Evolutionary conservation across 2,329 filamentous ascomycete species (phyloP).

Genomic region (Diaporthe vaccinii): DNA sequence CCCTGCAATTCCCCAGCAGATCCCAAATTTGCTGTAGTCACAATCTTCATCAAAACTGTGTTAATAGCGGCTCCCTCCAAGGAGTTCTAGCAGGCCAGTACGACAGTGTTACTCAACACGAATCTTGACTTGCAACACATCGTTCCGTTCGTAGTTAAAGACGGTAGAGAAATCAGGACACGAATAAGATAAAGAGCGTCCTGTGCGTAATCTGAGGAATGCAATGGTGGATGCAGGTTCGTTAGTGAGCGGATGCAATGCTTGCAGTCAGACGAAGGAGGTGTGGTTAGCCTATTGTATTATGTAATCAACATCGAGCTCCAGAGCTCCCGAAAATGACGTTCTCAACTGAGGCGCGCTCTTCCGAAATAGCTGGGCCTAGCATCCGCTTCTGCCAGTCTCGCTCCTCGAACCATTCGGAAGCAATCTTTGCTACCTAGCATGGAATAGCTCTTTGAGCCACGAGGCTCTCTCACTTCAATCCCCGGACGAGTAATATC

Average conservation of each 20-base stretch:
- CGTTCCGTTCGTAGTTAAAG: not conserved
- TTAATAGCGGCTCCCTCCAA: not conserved
- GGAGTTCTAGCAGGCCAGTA: not conserved
- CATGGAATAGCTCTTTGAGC: conserved; percentile 28
- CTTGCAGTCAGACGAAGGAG: not conserved
- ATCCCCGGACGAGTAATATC: not conserved
- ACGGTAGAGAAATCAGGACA: not conserved
- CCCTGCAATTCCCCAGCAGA: not conserved
- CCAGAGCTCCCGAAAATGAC: conserved; percentile 29
- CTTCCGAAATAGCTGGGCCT: not conserved
- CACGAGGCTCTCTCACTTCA: conserved; percentile 30
- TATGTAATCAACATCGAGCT: conserved; percentile 11
- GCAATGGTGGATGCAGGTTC: no score
- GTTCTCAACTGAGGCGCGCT: not conserved
- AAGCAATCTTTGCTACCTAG: not conserved
- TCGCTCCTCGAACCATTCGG: not conserved
- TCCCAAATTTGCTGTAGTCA: not conserved
- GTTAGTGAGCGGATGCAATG: not conserved
- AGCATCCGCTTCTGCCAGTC: not conserved
- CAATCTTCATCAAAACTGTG: not conserved
- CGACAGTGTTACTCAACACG: not conserved
- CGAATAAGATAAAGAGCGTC: not conserved
- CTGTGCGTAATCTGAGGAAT: not conserved
- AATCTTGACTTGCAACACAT: no score
- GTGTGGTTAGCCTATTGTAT: not conserved